Percentiles rank a stretch among this genome's conserved stretches.
These are phyloP conservation scores for Beauveria sp. DNA, from an alignment of 2,329 filamentous ascomycete genomes.

Conservation along the genomic window DNA sequence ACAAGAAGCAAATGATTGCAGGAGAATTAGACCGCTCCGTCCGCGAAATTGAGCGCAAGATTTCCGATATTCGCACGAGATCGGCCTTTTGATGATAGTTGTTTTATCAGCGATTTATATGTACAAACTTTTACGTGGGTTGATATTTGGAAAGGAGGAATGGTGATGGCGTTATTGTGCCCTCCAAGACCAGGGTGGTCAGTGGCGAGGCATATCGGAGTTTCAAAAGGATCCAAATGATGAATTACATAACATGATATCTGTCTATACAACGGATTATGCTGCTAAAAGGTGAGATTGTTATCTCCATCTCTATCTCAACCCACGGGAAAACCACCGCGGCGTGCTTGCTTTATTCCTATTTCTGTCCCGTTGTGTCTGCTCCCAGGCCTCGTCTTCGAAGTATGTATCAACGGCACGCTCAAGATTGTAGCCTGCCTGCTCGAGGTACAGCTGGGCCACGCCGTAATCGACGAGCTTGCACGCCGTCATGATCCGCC, in stretches of 20 bases:
- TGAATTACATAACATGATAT: conserved; percentile 11
- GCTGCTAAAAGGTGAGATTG: neutral
- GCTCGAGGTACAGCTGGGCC: conserved; percentile 67
- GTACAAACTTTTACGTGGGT: conserved; percentile 18
- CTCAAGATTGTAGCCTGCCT: conserved; percentile 58
- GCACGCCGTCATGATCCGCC: conserved; percentile 71
- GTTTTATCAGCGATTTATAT: conserved; percentile 15
- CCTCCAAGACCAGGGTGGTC: neutral
- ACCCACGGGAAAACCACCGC: neutral
- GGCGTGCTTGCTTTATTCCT: neutral
- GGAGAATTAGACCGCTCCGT: conserved; percentile 86
- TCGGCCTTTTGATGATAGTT: conserved; percentile 44
- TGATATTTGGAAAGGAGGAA: conserved; percentile 17
- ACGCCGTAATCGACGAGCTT: conserved; percentile 73
- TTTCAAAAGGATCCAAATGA: conserved; percentile 17
- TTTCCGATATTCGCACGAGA: conserved; percentile 52
- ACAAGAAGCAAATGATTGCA: conserved; percentile 93
- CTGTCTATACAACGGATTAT: neutral
- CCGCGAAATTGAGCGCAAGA: conserved; percentile 91
- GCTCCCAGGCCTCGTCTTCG: conserved; percentile 71
- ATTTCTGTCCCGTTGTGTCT: conserved; percentile 49
- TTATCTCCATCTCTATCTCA: neutral
- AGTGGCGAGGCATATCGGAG: conserved; percentile 17
- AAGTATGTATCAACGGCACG: conserved; percentile 55
- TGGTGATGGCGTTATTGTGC: conserved; percentile 24